Base-by-base conservation (phyloP, 345 rosid species). In the Citrus cavaleriei region DNA sequence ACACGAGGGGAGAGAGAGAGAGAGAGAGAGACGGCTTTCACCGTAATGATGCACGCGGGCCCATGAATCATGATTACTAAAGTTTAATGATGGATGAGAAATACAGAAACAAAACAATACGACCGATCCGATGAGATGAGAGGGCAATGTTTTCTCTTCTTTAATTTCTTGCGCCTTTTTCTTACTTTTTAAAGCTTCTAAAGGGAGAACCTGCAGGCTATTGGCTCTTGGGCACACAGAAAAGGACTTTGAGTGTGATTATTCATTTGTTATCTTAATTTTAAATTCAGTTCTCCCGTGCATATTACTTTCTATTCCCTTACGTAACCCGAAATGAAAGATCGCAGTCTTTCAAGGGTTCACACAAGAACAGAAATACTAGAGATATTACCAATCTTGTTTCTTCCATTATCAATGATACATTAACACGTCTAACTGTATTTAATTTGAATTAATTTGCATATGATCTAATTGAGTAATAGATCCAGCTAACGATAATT, bases 51-150 rank as follows among this genome's bases (percentile, higher is more conserved):
- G 84, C 87, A 73, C 25, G 58, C 83, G 85, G 86, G 84, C 80
- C 87, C 97, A 90, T 91, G 81, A 91, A 92, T 92, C 95, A 90
- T 91, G 81, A 91, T 94, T 92, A 87, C 95, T 68, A 79, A 79
- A 73, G 90, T 74, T 87, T 82, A 86, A 81, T 79, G 76, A 85
- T 42, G 32, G 85, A 87, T 25, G 86, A 82, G 81, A 79, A 87
- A 81, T 49, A 64, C 80, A 78, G 87, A 78, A 72, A 66, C 77
- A 72, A 49, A 70, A 62, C 76, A 74, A 51, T 72, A 38, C 12
- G 69, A 76, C 9, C 51, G 0, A 46, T 46, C 51, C 63, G 80
- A 12, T 77, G 76, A 42, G 76, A 79, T 61, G 75, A 18, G 57
- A 60, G 14, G 35, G 4, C 57, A 74, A 19, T 49, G 24, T 58